These are phyloP conservation scores for Umbelopsis vinacea DNA, from an alignment of 192 early-diverging fungal genomes.

Conservation along the genomic window DNA sequence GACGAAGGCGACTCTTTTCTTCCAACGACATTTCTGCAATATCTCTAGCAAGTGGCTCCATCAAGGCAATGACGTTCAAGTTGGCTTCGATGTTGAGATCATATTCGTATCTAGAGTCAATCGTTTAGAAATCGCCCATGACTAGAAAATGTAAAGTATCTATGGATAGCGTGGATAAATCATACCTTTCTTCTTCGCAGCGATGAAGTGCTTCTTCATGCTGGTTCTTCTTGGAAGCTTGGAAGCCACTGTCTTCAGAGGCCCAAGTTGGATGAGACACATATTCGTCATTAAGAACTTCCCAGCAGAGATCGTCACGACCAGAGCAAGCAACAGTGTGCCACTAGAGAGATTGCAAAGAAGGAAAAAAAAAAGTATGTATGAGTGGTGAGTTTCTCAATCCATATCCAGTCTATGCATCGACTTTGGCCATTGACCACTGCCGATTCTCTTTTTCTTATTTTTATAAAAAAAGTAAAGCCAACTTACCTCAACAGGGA, in stretches of 20 bases:
- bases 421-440: too few relatives aligned
- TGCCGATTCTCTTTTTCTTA: too few relatives aligned
- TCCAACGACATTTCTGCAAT: conserved; percentile 80
- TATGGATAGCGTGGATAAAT: background rate
- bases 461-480: too few relatives aligned
- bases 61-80: conserved; percentile 80
- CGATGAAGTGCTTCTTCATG: conserved; percentile 92
- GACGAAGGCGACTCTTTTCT: conserved; percentile 71
- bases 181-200: conserved; percentile 90
- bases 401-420: background rate
- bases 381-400: background rate
- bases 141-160: background rate
- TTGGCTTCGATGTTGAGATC: conserved; percentile 97
- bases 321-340: conserved; percentile 77
- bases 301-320: conserved; percentile 84
- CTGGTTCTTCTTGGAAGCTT: conserved; percentile 86
- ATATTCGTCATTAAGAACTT: conserved; percentile 96
- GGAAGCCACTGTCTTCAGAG: conserved; percentile 88
- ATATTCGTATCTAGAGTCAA: conserved; percentile 71
- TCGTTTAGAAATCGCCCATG: too few relatives aligned
- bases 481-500: conserved; percentile 71
- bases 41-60: conserved; percentile 86
- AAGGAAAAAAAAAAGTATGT: background rate
- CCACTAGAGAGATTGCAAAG: conserved; percentile 35
- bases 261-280: conserved; percentile 91